These are phyloP conservation scores for Capronia americana DNA, from an alignment of 2,329 filamentous ascomycete species.

Conservation along the genomic window DNA sequence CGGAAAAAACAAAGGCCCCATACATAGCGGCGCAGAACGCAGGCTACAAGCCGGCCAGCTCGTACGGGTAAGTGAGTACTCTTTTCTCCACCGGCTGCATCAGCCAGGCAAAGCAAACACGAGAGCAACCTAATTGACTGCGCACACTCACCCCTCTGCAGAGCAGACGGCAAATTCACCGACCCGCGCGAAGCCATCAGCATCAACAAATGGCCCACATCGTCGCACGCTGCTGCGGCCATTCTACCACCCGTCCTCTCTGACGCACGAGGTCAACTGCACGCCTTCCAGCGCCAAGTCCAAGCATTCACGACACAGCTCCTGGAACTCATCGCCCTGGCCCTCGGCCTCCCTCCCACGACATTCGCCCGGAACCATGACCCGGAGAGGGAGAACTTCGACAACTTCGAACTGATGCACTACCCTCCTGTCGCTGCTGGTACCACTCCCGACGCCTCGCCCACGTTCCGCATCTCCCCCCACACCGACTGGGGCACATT, in stretches of 20 bases:
- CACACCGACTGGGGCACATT: constrained; percentile 33
- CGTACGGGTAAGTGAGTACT: constrained; percentile 17
- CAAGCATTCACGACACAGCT: constrained; percentile 22
- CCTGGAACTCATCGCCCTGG: constrained; percentile 27
- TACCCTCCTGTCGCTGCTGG: constrained; percentile 22
- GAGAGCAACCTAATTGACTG: background rate
- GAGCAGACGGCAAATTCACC: constrained; percentile 22
- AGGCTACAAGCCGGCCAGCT: constrained; percentile 30
- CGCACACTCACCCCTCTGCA: background rate
- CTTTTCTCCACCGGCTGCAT: background rate
- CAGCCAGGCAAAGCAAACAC: background rate
- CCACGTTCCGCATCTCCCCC: constrained; percentile 26
- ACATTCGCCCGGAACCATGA: constrained; percentile 22
- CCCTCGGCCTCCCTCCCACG: constrained; percentile 19
- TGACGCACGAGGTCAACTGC: constrained; percentile 22
- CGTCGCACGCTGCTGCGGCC: constrained; percentile 11
- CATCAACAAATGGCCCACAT: constrained; percentile 32
- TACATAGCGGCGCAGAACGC: constrained; percentile 28
- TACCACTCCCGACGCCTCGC: background rate
- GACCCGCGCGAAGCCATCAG: constrained; percentile 33
- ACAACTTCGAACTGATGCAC: constrained; percentile 32
- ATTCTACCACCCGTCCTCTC: constrained; percentile 21
- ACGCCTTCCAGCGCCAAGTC: constrained; percentile 23
- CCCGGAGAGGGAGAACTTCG: constrained; percentile 21
- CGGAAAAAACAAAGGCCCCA: constrained; percentile 23